Evolutionary conservation across 1,139 yeast genomes (phyloP).

Genomic region (Magnusiomyces suaveolens): DNA sequence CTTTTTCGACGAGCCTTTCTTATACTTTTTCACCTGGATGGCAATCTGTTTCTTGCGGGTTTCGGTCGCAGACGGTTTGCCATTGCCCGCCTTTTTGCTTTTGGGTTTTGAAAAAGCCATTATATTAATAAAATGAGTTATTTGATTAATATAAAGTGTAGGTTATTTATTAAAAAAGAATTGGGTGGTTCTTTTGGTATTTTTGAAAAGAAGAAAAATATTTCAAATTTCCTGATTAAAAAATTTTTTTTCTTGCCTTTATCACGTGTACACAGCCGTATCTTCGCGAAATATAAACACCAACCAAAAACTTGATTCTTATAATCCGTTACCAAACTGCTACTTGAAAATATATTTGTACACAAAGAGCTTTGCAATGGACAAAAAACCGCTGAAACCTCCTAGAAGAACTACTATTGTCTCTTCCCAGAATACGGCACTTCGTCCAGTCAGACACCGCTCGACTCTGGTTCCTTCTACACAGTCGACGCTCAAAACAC

Average conservation of each 20-base stretch:
- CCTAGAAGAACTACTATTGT: slow-evolving; percentile 11
- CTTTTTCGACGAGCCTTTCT: slow-evolving; percentile 6
- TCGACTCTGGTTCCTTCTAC: slow-evolving; percentile 16
- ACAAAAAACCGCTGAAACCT: slow-evolving; percentile 2
- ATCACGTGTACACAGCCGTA: neutral
- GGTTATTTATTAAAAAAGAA: too few species aligned
- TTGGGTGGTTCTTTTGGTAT: too few species aligned
- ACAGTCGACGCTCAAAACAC: slow-evolving; percentile 32
- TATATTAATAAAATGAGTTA: neutral
- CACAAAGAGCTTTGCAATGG: neutral
- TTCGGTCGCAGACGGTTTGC: neutral
- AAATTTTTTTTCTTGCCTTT: slow-evolving; percentile 1
- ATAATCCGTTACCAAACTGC: too few species aligned
- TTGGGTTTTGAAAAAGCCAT: neutral
- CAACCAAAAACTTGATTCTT: too few species aligned
- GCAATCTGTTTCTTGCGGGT: slow-evolving; percentile 4
- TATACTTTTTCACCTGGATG: slow-evolving; percentile 2
- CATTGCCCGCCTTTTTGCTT: slow-evolving; percentile 1
- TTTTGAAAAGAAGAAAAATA: neutral
- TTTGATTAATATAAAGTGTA: neutral
- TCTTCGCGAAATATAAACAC: neutral
- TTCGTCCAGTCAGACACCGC: slow-evolving; percentile 4
- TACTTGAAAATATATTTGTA: too few species aligned
- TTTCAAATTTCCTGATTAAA: slow-evolving; percentile 1
- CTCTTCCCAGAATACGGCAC: slow-evolving; percentile 4